phyloP scores from a whole-genome alignment of 108 stramenopile genomes.

The Hondaea fermentalgiana region DNA sequence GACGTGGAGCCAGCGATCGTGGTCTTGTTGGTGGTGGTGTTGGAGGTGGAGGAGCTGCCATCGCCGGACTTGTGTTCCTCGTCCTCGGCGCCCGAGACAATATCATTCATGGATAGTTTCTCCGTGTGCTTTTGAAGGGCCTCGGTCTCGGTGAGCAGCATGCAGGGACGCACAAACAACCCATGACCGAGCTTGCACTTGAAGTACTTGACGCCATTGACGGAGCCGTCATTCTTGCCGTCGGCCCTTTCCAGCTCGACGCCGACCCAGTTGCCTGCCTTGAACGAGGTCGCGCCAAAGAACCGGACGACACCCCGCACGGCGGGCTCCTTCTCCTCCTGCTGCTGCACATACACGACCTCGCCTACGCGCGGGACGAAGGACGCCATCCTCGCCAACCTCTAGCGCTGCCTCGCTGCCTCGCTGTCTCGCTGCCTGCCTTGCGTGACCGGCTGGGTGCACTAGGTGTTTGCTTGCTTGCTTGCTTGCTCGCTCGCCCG shows the following conservation, averaged over 20 bases:
- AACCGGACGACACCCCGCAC: not conserved
- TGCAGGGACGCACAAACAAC: conserved; percentile 16
- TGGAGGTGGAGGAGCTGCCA: not conserved
- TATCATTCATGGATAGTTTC: not conserved
- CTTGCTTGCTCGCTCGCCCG: too few relatives aligned
- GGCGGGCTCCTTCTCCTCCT: not conserved
- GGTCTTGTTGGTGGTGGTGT: too few relatives aligned
- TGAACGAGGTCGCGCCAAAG: conserved; percentile 10
- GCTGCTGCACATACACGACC: not conserved
- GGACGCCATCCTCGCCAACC: not conserved
- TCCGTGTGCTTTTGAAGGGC: not conserved
- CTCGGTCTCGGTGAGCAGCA: not conserved
- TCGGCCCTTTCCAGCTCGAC: conserved; percentile 17
- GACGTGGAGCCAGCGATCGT: too few relatives aligned
- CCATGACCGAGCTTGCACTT: conserved; percentile 12
- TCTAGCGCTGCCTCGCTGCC: too few relatives aligned
- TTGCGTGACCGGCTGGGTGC: too few relatives aligned
- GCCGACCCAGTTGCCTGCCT: conserved; percentile 28
- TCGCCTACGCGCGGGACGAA: not conserved
- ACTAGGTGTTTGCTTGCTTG: too few relatives aligned
- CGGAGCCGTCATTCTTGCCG: conserved; percentile 31
- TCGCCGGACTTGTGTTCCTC: not conserved
- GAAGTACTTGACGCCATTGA: conserved; percentile 21
- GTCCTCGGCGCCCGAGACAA: not conserved
- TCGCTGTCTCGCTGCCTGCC: too few relatives aligned